Percentiles rank a stretch among this genome's conserved stretches.
Evolutionary conservation across 169 alveolate genomes (phyloP).

Genomic region (Eimeria acervulina): DNA sequence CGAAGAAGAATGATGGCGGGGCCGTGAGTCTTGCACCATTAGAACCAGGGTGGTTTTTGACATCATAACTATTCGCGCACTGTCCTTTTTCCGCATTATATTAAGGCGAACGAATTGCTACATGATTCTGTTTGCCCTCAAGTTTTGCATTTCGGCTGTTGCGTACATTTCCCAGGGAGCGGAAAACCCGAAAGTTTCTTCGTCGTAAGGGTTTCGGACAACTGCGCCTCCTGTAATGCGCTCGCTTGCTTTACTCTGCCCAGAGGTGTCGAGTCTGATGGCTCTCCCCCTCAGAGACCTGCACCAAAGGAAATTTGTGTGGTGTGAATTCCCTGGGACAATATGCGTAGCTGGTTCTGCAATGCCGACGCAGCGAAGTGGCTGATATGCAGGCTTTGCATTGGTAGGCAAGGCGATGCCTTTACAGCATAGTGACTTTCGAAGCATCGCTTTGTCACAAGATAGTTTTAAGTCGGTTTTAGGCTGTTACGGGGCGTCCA

Average conservation of each 20-base stretch:
- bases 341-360: conserved; percentile 9
- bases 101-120: neutral
- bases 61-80: neutral
- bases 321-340: neutral
- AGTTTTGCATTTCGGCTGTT: neutral
- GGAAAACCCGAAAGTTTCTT: neutral
- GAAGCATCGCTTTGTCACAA: conserved; percentile 37
- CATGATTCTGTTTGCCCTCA: neutral
- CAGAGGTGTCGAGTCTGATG: conserved; percentile 12
- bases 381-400: conserved; percentile 42
- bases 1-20: neutral
- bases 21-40: neutral
- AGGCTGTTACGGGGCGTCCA: conserved; percentile 24
- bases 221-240: neutral
- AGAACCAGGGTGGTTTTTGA: neutral
- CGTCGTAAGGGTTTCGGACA: neutral
- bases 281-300: neutral
- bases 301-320: conserved; percentile 2
- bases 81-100: neutral
- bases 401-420: conserved; percentile 41
- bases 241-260: neutral
- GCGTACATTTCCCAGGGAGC: conserved; percentile 35
- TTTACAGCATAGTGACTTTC: conserved; percentile 35
- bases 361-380: conserved; percentile 19
- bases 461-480: conserved; percentile 24